These are phyloP conservation scores for Cladophialophora bantiana DNA, from an alignment of 2,329 filamentous ascomycete genomes.

Conservation along the genomic window DNA sequence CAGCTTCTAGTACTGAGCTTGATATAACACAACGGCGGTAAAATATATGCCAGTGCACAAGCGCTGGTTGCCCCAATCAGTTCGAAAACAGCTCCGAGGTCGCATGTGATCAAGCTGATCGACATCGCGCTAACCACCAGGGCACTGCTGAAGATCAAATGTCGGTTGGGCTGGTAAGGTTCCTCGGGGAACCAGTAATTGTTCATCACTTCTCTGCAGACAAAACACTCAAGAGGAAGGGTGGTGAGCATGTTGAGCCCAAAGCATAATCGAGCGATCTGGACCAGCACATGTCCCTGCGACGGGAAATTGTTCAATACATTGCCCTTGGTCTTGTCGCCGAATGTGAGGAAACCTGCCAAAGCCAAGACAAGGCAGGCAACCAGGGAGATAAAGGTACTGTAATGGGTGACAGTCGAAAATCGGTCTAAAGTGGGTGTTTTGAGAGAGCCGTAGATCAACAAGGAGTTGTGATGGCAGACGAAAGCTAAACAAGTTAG, in stretches of 20 bases:
- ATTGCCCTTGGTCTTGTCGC: conserved; percentile 89
- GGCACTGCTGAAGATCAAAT: conserved; percentile 83
- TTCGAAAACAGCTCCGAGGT: conserved; percentile 93
- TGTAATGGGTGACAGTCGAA: conserved; percentile 89
- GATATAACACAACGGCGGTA: conserved; percentile 94
- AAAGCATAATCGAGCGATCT: conserved; percentile 92
- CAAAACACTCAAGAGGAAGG: conserved; percentile 93
- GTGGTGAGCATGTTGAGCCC: conserved; percentile 99
- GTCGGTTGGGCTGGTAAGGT: conserved; percentile 81
- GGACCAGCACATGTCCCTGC: conserved; percentile 84
- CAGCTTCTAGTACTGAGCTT: conserved; percentile 76
- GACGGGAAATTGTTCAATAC: conserved; percentile 96
- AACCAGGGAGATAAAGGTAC: conserved; percentile 86
- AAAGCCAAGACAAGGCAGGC: conserved; percentile 90
- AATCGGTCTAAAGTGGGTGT: conserved; percentile 97
- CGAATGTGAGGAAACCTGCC: conserved; percentile 89
- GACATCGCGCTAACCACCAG: conserved; percentile 81
- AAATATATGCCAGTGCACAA: conserved; percentile 90
- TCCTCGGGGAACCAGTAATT: conserved; percentile 78
- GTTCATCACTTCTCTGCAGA: conserved; percentile 95
- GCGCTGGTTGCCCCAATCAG: conserved; percentile 94
- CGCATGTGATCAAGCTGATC: conserved; percentile 84
- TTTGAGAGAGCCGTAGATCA: conserved; percentile 94
- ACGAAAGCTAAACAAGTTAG: conserved; percentile 62
- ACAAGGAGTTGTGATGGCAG: conserved; percentile 90